These are phyloP conservation scores for Lecanosticta acicola DNA, from an alignment of 2,329 filamentous ascomycete genomes.

Conservation along the genomic window DNA sequence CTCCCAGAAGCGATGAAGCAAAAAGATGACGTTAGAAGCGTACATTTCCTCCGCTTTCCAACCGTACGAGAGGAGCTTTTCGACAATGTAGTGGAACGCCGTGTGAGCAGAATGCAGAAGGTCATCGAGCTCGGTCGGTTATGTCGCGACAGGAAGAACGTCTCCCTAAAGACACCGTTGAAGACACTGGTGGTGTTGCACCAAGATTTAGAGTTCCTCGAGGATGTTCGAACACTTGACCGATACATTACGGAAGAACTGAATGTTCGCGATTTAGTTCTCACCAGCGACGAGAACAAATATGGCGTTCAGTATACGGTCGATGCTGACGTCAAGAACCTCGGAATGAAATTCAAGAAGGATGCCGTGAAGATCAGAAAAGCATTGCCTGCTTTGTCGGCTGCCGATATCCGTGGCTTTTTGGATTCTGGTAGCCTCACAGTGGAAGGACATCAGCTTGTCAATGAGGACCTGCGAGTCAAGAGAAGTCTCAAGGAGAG, in stretches of 20 bases:
- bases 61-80: conserved; percentile 85
- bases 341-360: conserved; percentile 97
- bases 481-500: conserved; percentile 72
- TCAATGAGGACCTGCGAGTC: conserved; percentile 76
- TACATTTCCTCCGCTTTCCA: conserved; percentile 89
- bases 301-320: conserved; percentile 92
- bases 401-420: conserved; percentile 75
- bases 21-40: conserved; percentile 70
- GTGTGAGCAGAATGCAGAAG: conserved; percentile 85
- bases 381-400: conserved; percentile 71
- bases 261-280: conserved; percentile 77
- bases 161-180: conserved; percentile 84
- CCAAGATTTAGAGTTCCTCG: conserved; percentile 71
- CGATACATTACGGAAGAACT: conserved; percentile 88
- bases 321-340: conserved; percentile 82
- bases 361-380: conserved; percentile 89
- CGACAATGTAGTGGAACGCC: conserved; percentile 76
- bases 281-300: conserved; percentile 79
- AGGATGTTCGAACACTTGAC: conserved; percentile 79
- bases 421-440: conserved; percentile 66
- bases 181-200: conserved; percentile 88
- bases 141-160: conserved; percentile 74
- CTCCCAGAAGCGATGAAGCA: conserved; percentile 64
- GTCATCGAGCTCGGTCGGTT: conserved; percentile 88
- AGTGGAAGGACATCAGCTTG: conserved; percentile 80